Percentiles rank a stretch among this genome's conserved stretches.
Conservation (phyloP, 2,329 filamentous ascomycete species). For the Metarhizium anisopliae region DNA sequence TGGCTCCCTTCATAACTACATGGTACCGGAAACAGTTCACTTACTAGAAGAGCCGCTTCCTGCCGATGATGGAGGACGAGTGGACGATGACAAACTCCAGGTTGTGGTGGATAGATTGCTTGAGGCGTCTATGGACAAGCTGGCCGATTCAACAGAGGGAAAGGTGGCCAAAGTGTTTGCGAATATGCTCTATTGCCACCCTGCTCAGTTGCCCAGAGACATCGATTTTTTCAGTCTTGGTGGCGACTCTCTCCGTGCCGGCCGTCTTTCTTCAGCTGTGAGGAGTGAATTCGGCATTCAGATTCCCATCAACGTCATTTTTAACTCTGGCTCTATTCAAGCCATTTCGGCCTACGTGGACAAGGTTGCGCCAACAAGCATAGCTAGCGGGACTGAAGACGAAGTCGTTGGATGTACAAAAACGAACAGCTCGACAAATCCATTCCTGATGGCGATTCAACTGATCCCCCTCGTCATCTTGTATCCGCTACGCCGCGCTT, state of each 20-base stretch:
- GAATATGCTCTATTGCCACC: slow-evolving; percentile 30
- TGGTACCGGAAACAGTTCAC: slow-evolving; percentile 30
- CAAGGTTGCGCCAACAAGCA: slow-evolving; percentile 12
- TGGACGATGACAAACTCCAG: slow-evolving; percentile 28
- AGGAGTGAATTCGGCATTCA: slow-evolving; percentile 39
- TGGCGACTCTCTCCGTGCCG: slow-evolving; percentile 45
- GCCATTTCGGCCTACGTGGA: slow-evolving; percentile 31
- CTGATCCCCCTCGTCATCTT: slow-evolving; percentile 39
- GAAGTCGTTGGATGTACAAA: slow-evolving; percentile 26
- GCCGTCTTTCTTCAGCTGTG: slow-evolving; percentile 39
- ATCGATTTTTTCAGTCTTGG: slow-evolving; percentile 44
- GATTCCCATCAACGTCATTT: slow-evolving; percentile 41
- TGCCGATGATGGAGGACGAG: slow-evolving; percentile 16
- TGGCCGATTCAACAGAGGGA: slow-evolving; percentile 21
- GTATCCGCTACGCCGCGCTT: slow-evolving; percentile 40
- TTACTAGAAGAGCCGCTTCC: slow-evolving; percentile 25
- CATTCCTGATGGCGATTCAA: slow-evolving; percentile 38
- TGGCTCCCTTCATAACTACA: slow-evolving; percentile 19
- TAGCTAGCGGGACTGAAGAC: slow-evolving; percentile 1
- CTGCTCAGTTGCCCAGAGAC: slow-evolving; percentile 26
- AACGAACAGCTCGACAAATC: slow-evolving; percentile 40
- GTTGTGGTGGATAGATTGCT: slow-evolving; percentile 18
- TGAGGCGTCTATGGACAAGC: slow-evolving; percentile 13
- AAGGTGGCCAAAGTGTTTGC: slow-evolving; percentile 36
- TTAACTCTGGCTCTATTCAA: slow-evolving; percentile 36